Base-by-base conservation (phyloP, 2,329 filamentous ascomycete species). In the Penicillium psychrosexuale region DNA sequence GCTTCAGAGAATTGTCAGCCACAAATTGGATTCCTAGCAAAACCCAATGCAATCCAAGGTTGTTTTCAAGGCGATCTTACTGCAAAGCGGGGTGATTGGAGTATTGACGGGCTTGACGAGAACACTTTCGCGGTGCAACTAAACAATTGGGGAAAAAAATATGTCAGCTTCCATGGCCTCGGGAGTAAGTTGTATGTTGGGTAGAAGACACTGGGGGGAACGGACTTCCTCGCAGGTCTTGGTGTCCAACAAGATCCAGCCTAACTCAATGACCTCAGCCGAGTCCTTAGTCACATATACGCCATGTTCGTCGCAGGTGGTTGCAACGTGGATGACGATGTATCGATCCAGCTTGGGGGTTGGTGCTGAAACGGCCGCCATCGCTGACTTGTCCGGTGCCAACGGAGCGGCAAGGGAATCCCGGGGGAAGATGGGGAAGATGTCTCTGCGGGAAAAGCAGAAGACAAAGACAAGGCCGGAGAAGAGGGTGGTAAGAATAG, bases 201-300 rank as follows among this genome's bases (percentile, higher is more conserved):
- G 43, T 47, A 55, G 50, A 47, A 47, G 54, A 31, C 12, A 44
- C 52, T 58, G 48, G 50, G 49, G 38, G 45, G 39, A 36, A 44
- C 85, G 77, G 81, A 96, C 92, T 88, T 97, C 92, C 68, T 97
- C 92, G 67, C 91, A 89, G 61, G 84, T 88, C 79, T 93, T 94
- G 63, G 91, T 88, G 73, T 97, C 92, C 61, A 97, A 82, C 69
- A 99, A 79, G 71, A 97, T 96, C 94, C 94, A 99, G 61, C 93
- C 94, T 72, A 99, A 84, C 83, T 99, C 94, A 76, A 99, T 99
- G 64, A 99, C 94, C 80, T 99, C 94, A 60, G 94, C 94, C 56
- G 94, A 97, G 78, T 99, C 94, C 78, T 97, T 97, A 57, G 94
- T 99, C 56, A 99, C 94, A 76, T 99, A 99, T 63, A 99, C 94